Percentiles rank a stretch among this genome's conserved stretches.
These are phyloP conservation scores for Teunomyces aglyptinius DNA, from an alignment of 805 yeast genomes.

Conservation along the genomic window DNA sequence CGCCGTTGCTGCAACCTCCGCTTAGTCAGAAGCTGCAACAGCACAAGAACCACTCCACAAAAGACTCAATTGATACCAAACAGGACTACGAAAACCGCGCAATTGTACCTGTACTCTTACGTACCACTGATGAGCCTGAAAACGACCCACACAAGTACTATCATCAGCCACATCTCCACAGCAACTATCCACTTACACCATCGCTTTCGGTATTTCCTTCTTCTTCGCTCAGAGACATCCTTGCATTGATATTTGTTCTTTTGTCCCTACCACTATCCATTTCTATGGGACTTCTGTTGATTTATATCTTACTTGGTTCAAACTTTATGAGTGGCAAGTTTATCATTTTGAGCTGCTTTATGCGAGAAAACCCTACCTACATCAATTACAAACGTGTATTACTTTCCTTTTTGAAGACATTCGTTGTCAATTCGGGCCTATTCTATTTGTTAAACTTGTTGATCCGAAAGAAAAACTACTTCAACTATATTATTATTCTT, in stretches of 20 bases:
- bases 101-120: background rate
- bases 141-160: slow-evolving; percentile 7
- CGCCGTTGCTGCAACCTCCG: background rate
- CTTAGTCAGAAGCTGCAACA: background rate
- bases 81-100: background rate
- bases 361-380: slow-evolving; percentile 5
- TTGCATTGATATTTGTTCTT: slow-evolving; percentile 12
- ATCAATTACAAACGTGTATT: slow-evolving; percentile 3
- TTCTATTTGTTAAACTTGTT: slow-evolving; percentile 5
- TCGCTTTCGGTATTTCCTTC: slow-evolving; percentile 9
- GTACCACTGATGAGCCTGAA: background rate
- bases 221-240: slow-evolving; percentile 13
- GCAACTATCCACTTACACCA: slow-evolving; percentile 6
- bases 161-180: slow-evolving; percentile 9
- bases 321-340: slow-evolving; percentile 14
- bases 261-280: slow-evolving; percentile 12
- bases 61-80: slow-evolving; percentile 1
- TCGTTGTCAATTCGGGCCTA: slow-evolving; percentile 5
- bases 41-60: background rate
- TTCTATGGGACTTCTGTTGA: slow-evolving; percentile 10
- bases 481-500: slow-evolving; percentile 14
- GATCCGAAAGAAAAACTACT: slow-evolving; percentile 10
- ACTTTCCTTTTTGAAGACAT: slow-evolving; percentile 1
- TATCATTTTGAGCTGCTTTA: slow-evolving; percentile 6
- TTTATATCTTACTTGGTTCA: slow-evolving; percentile 12